Conservation (phyloP, 352 stramenopile genomes). For the Hyaloperonospora brassicae region DNA sequence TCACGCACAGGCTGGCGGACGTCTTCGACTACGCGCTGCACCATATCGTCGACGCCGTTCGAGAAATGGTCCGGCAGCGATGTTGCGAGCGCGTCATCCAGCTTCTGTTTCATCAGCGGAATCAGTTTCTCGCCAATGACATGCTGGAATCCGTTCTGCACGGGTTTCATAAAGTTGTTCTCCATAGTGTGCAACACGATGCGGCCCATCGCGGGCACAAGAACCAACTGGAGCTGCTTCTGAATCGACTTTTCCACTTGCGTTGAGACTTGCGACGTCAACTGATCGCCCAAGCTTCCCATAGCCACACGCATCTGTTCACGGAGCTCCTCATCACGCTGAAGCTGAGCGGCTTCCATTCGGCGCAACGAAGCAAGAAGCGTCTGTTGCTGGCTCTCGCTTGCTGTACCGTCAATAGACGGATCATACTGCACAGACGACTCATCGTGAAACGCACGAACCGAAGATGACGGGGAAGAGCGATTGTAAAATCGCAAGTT, state of each 20-base stretch:
- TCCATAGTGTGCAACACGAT: constrained; percentile 86
- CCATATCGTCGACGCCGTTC: constrained; percentile 60
- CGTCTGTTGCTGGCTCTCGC: constrained; percentile 46
- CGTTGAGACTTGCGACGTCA: constrained; percentile 47
- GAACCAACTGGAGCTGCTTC: constrained; percentile 73
- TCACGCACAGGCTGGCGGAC: constrained; percentile 73
- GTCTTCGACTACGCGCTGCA: constrained; percentile 69
- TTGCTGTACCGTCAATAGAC: constrained; percentile 59
- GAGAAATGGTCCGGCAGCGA: constrained; percentile 54
- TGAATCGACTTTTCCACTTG: constrained; percentile 81
- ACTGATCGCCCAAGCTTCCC: constrained; percentile 43
- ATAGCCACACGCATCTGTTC: constrained; percentile 63
- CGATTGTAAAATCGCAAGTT: constrained; percentile 58
- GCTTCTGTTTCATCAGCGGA: constrained; percentile 63
- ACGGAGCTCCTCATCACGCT: constrained; percentile 63
- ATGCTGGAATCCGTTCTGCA: constrained; percentile 71
- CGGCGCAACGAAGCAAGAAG: constrained; percentile 53
- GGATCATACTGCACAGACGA: constrained; percentile 57
- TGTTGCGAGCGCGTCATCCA: constrained; percentile 49
- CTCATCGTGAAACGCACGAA: constrained; percentile 73
- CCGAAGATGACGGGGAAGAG: constrained; percentile 72
- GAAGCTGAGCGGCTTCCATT: constrained; percentile 59
- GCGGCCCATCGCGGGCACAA: constrained; percentile 77
- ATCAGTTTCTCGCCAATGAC: constrained; percentile 66
- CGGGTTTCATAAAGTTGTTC: constrained; percentile 84